Evolutionary conservation across 495 filamentous ascomycete genomes (phyloP).

Genomic region (Niebla homalea): DNA sequence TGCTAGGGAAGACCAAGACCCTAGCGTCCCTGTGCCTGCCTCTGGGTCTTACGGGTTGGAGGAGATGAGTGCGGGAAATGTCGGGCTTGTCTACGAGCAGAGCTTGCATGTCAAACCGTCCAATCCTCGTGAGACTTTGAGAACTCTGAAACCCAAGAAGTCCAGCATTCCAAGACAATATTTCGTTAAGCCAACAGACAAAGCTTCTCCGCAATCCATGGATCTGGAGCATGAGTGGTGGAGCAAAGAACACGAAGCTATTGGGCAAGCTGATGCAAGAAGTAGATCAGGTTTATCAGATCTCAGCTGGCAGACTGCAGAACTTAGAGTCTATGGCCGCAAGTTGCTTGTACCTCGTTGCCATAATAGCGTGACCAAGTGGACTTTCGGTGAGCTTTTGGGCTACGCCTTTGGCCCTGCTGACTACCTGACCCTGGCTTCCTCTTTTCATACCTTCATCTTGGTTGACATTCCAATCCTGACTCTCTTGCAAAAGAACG

Average conservation of each 20-base stretch:
- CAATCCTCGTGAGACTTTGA: not conserved
- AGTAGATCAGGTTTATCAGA: not conserved
- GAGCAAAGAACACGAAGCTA: too few relatives aligned
- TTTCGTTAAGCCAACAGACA: not conserved
- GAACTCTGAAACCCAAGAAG: not conserved
- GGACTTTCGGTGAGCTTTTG: conserved; percentile 49
- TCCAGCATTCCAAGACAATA: conserved; percentile 3
- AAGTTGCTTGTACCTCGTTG: conserved; percentile 37
- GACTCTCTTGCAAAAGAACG: conserved; percentile 48
- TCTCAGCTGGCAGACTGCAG: conserved; percentile 31
- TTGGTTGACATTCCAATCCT: conserved; percentile 46
- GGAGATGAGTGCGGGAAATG: conserved; percentile 9
- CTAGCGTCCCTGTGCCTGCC: not conserved
- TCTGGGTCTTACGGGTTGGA: conserved; percentile 8
- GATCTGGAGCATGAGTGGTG: too few relatives aligned
- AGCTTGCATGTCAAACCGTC: conserved; percentile 5
- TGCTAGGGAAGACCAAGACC: not conserved
- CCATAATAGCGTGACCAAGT: conserved; percentile 33
- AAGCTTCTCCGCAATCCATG: not conserved
- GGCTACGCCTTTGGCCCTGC: conserved; percentile 45
- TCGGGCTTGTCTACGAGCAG: conserved; percentile 15
- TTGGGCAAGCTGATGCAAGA: too few relatives aligned
- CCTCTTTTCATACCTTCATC: conserved; percentile 55
- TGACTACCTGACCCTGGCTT: conserved; percentile 60
- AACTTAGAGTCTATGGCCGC: conserved; percentile 47